phyloP scores from a whole-genome alignment of 148 eudicot genomes.

The Camellia lanceoleosa region DNA sequence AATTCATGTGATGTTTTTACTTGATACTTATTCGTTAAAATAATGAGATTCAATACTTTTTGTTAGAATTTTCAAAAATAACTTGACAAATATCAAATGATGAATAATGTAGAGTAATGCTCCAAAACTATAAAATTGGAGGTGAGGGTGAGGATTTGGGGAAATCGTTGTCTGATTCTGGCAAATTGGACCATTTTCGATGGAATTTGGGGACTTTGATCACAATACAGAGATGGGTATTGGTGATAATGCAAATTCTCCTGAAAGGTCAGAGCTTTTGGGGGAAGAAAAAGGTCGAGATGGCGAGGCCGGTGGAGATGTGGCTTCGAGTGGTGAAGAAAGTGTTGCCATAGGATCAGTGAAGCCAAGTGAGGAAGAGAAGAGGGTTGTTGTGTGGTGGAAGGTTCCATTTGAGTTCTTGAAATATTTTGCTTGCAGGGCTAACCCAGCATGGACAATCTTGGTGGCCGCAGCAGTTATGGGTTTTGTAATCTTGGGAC shows the following conservation, averaged over 20 bases:
- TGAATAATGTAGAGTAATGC: no score
- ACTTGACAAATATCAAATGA: no score
- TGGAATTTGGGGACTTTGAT: background rate
- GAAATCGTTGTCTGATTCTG: conserved; percentile 15
- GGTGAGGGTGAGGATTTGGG: background rate
- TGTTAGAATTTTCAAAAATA: no score
- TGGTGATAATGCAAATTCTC: background rate
- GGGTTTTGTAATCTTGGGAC: conserved; percentile 65
- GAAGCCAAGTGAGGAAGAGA: conserved; percentile 23
- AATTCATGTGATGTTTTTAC: no score
- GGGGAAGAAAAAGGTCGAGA: conserved; percentile 13
- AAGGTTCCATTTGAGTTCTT: conserved; percentile 71
- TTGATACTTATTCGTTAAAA: no score
- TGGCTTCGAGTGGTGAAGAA: background rate
- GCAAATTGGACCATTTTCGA: conserved; percentile 10
- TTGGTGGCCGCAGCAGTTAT: conserved; percentile 79
- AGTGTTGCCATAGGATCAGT: conserved; percentile 6
- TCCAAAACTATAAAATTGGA: no score
- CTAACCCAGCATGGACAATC: conserved; percentile 79
- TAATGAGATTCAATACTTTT: no score
- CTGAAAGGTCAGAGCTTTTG: conserved; percentile 6
- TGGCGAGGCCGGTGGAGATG: background rate
- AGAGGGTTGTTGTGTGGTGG: conserved; percentile 64
- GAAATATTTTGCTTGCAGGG: conserved; percentile 61
- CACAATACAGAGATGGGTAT: no score